Percentiles rank a stretch among this genome's conserved stretches.
Conservation (phyloP, 768 basidiomycete genomes). For the Trametes cubensis region DNA sequence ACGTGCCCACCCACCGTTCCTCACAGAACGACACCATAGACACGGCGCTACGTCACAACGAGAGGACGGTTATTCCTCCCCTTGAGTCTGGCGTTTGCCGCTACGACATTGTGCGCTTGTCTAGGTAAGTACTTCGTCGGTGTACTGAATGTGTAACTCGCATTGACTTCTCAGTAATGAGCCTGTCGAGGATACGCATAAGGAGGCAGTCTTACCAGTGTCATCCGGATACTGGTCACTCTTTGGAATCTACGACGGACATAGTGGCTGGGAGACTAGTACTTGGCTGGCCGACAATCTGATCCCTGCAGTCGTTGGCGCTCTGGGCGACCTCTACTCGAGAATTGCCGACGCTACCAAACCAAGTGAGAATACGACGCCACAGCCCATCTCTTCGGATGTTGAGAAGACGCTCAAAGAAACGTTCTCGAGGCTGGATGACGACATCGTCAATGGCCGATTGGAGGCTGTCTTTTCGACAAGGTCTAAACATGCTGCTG, state of each 20-base stretch:
- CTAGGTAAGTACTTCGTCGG: not conserved
- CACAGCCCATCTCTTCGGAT: constrained; percentile 29
- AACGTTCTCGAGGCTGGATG: constrained; percentile 44
- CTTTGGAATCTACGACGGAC: constrained; percentile 39
- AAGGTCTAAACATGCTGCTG: constrained; percentile 33
- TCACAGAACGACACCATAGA: too few species aligned
- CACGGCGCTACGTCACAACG: not conserved
- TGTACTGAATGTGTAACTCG: too few species aligned
- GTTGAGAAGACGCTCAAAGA: constrained; percentile 41
- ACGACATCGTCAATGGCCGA: constrained; percentile 42
- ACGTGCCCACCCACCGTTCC: too few species aligned
- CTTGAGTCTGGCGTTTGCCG: not conserved
- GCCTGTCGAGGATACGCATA: constrained; percentile 3
- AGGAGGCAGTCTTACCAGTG: constrained; percentile 26
- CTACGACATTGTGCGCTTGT: not conserved
- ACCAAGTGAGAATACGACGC: not conserved
- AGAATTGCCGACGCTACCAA: not conserved
- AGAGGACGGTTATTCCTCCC: not conserved
- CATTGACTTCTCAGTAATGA: not conserved
- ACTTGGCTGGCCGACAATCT: constrained; percentile 38
- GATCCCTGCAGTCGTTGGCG: constrained; percentile 28
- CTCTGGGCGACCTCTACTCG: constrained; percentile 30
- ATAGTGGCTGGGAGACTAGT: constrained; percentile 39
- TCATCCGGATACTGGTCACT: constrained; percentile 38
- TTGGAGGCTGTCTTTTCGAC: constrained; percentile 34